Base-by-base conservation (phyloP, 2,329 filamentous ascomycete genomes). In the Cordyceps cicadae region DNA sequence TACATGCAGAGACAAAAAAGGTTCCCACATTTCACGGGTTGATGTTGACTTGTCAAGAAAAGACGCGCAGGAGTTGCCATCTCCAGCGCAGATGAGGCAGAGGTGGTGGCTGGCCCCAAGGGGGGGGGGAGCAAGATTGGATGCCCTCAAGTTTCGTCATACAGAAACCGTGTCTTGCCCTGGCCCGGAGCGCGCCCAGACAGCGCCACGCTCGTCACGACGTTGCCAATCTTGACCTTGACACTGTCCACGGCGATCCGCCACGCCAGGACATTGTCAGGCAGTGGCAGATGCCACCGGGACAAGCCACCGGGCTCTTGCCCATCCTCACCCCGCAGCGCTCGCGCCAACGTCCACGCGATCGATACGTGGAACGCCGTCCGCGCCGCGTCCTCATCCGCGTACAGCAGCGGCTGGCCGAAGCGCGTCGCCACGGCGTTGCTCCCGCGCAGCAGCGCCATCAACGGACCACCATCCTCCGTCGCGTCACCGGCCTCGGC, bases 341-440 rank as follows among this genome's bases (percentile, higher is more conserved):
- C 86, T 48, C 76, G 70, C 11, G 77, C 72, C 63, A 93, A 79
- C 1, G 83, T 88, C 94, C 93, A 97, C 0, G 88, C 94, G 60
- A 99, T 84, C 51, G 92, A 96, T 62, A 97, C 77, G 73, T 99
- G 94, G 69, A 97, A 97, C 24, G 82, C 84, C 65, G 53, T 63
- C 39, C 66, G 70, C 41, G 64, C 70, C 7, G 63, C 43, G 11
- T 70, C 70, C 5, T 58, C 62, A 6, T 62, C 60, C 32, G 55
- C 64, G 71, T 97, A 97, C 1, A 97, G 79, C 26, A 81, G 73
- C 1, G 89, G 86, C 69, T 95, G 90, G 0, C 78, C 78, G 70
- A 87, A 88, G 1, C 69, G 69, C 21, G 76, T 71, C 3, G 87
- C 84, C 1, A 85, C 74, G 4, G 72, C 69, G 73, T 97, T 96